Base-by-base conservation (phyloP, 208 protist genomes). In the Herpetomonas samuelpessoai region DNA sequence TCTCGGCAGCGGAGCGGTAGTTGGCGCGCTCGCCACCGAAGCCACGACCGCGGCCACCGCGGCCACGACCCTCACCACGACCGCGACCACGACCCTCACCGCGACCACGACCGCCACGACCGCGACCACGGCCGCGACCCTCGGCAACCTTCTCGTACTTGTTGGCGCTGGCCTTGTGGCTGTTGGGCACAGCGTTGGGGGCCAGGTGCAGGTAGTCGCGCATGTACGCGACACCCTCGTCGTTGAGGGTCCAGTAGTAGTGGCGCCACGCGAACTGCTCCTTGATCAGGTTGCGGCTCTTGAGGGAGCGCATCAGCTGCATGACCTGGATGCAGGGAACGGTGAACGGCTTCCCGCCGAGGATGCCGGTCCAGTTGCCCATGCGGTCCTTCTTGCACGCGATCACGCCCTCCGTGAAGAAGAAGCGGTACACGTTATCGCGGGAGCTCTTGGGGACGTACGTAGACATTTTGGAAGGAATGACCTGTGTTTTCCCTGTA, bases 231-330 rank as follows among this genome's bases (percentile, higher is more conserved):
- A 98, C 74, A 68, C 96, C 96, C 52, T 88, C 80, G 56, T 97
- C 83, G 73, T 90, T 94, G 60, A 98, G 88, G 61, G 81, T 92
- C 88, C 86, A 97, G 88, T 98, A 98, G 83, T 91, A 97, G 74
- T 97, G 85, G 74, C 87, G 85, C 93, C 92, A 98, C 57, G 88
- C 86, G 65, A 93, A 98, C 73, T 91, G 76, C 83, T 98, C 90
- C 72, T 90, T 92, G 65, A 98, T 86, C 57, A 95, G 77, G 71
- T 75, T 80, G 68, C 88, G 88, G 80, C 88, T 95, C 79, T 91
- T 91, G 65, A 95, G 79, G 31, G 88, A 95, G 73, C 84, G 83
- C 84, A 95, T 91, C 52, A 95, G 76, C 74, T 95, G 84, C 83
- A 91, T 92, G 51, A 95, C 77, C 72, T 95, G 88, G 22, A 92